Percentiles rank a stretch among this genome's conserved stretches.
These are phyloP conservation scores for Candida smagusa DNA, from an alignment of 1,139 yeast genomes.

Conservation along the genomic window DNA sequence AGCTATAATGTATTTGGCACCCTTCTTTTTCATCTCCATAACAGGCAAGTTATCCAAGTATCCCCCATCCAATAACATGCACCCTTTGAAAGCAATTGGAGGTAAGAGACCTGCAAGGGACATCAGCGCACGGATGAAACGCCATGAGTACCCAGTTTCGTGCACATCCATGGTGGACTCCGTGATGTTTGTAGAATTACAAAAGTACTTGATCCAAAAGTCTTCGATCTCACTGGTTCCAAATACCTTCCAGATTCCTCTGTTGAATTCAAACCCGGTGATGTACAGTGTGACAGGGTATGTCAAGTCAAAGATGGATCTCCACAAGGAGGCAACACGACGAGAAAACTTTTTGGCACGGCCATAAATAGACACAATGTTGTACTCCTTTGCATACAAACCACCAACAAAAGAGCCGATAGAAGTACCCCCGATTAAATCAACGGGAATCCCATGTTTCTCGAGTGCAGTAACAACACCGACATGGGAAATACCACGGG, in stretches of 20 bases:
- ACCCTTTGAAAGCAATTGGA: slow-evolving; percentile 83
- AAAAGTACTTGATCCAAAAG: slow-evolving; percentile 86
- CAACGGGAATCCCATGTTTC: slow-evolving; percentile 90
- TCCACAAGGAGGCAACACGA: slow-evolving; percentile 82
- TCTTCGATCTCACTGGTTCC: slow-evolving; percentile 93
- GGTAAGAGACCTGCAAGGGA: slow-evolving; percentile 92
- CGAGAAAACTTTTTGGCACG: slow-evolving; percentile 84
- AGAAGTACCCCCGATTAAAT: slow-evolving; percentile 92
- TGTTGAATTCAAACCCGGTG: slow-evolving; percentile 94
- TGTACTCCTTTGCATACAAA: slow-evolving; percentile 86
- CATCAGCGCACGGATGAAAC: slow-evolving; percentile 95
- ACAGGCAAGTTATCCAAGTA: slow-evolving; percentile 93
- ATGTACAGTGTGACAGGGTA: slow-evolving; percentile 93
- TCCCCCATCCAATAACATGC: slow-evolving; percentile 94
- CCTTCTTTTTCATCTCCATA: slow-evolving; percentile 81
- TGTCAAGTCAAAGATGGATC: slow-evolving; percentile 78
- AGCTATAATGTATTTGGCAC: slow-evolving; percentile 85
- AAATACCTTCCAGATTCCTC: slow-evolving; percentile 94
- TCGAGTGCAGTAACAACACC: slow-evolving; percentile 94
- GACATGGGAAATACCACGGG: slow-evolving; percentile 88
- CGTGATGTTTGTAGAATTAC: slow-evolving; percentile 95
- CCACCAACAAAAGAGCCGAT: slow-evolving; percentile 97
- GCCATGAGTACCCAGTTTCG: slow-evolving; percentile 90
- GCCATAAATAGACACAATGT: slow-evolving; percentile 86
- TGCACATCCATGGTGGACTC: slow-evolving; percentile 95